Evolutionary conservation across 1,284 basidiomycete species (phyloP).

Genomic region (Testicularia cyperi): DNA sequence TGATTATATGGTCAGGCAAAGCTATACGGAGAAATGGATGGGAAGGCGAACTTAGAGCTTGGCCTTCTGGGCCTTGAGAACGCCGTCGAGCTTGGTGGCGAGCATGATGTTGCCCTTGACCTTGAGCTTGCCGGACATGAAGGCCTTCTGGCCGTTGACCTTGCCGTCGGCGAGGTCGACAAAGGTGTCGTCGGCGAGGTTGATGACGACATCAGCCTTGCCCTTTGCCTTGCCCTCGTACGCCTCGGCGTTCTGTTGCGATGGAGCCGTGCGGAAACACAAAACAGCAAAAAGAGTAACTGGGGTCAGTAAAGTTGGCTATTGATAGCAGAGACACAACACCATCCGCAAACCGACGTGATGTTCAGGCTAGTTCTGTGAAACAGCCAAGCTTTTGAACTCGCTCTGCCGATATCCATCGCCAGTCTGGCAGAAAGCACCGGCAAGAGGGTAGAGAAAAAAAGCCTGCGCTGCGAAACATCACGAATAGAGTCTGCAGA

Average conservation of each 20-base stretch:
- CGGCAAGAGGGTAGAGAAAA: background rate
- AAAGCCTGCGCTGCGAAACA: background rate
- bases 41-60: slow-evolving; percentile 42
- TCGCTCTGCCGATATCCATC: no score
- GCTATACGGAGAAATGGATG: background rate
- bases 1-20: background rate
- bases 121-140: slow-evolving; percentile 59
- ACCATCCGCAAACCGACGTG: no score
- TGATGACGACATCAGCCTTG: slow-evolving; percentile 60
- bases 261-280: background rate
- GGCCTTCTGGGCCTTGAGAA: slow-evolving; percentile 55
- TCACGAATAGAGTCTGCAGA: no score
- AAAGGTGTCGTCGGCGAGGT: slow-evolving; percentile 57
- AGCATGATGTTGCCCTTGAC: slow-evolving; percentile 60
- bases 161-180: slow-evolving; percentile 59
- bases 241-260: slow-evolving; percentile 45
- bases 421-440: no score
- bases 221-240: slow-evolving; percentile 60
- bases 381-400: no score
- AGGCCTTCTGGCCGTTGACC: slow-evolving; percentile 60
- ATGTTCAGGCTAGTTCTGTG: no score
- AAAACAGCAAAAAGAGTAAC: slow-evolving; percentile 1
- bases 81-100: slow-evolving; percentile 54
- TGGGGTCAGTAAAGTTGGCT: no score
- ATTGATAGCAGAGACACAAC: no score